Percentiles rank a stretch among this genome's conserved stretches.
phyloP scores from a whole-genome alignment of 345 rosid genomes.

The Arabis alpina region DNA sequence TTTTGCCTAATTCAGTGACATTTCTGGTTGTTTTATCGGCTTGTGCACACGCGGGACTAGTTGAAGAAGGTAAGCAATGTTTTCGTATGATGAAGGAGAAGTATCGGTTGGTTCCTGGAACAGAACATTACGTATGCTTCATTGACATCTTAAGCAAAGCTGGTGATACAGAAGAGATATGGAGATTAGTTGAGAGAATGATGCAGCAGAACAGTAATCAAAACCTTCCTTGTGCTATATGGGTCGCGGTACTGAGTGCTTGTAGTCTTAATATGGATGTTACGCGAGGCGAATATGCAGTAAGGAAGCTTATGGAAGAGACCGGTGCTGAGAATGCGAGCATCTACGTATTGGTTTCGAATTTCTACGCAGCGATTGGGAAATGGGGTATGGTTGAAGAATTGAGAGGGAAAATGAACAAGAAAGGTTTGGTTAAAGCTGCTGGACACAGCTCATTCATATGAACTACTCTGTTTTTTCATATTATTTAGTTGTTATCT shows the following conservation, averaged over 20 bases:
- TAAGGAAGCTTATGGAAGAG: constrained; percentile 58
- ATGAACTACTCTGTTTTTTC: constrained; percentile 7
- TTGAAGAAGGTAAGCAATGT: constrained; percentile 61
- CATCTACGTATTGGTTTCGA: constrained; percentile 56
- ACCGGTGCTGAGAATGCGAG: constrained; percentile 52
- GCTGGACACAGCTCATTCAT: constrained; percentile 63
- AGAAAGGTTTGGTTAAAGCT: constrained; percentile 59
- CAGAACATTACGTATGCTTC: constrained; percentile 72
- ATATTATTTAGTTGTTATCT: not conserved
- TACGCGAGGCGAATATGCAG: constrained; percentile 61
- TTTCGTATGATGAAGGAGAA: constrained; percentile 55
- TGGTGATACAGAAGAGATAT: constrained; percentile 61
- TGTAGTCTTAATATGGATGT: constrained; percentile 63
- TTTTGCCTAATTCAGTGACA: constrained; percentile 68
- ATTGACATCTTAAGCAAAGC: constrained; percentile 70
- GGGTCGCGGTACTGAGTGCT: constrained; percentile 66
- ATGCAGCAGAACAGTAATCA: constrained; percentile 37
- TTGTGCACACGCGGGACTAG: constrained; percentile 77
- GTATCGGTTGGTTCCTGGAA: constrained; percentile 47
- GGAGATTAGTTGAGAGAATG: constrained; percentile 56
- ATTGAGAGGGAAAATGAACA: constrained; percentile 55
- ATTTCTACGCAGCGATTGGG: constrained; percentile 66
- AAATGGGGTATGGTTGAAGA: constrained; percentile 65
- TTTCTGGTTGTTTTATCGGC: constrained; percentile 81
- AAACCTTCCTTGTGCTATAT: constrained; percentile 48